These are phyloP conservation scores for Themeda triandra DNA, from an alignment of 176 grass and related monocot species.

Conservation along the genomic window DNA sequence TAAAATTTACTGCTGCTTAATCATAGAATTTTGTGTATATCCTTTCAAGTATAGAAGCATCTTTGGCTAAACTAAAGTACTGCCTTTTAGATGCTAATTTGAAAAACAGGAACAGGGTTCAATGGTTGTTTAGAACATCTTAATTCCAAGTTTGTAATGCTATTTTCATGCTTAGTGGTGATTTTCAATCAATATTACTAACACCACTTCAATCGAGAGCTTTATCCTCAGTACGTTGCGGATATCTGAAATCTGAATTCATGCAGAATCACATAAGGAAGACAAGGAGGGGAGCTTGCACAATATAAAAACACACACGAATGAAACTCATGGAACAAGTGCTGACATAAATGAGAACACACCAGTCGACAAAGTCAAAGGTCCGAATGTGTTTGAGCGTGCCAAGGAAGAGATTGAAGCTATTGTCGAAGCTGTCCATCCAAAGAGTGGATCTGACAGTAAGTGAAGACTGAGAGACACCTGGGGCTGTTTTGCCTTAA, in stretches of 20 bases:
- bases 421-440: slow-evolving; percentile 59
- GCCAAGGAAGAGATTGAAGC: slow-evolving; percentile 85
- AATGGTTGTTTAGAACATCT: not conserved
- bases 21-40: not conserved
- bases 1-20: not conserved
- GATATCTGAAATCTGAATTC: slow-evolving; percentile 5
- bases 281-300: slow-evolving; percentile 23
- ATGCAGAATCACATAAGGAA: slow-evolving; percentile 30
- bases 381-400: slow-evolving; percentile 67
- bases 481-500: not conserved
- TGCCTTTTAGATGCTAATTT: not conserved
- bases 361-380: slow-evolving; percentile 57
- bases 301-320: slow-evolving; percentile 45
- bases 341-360: slow-evolving; percentile 56
- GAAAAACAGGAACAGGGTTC: not conserved
- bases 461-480: slow-evolving; percentile 15
- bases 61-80: not conserved
- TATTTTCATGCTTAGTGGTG: not conserved
- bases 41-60: not conserved
- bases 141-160: not conserved
- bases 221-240: not conserved
- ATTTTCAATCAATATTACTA: not conserved
- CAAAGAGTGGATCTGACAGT: slow-evolving; percentile 41
- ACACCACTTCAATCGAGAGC: not conserved
- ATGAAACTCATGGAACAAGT: slow-evolving; percentile 73